These are phyloP conservation scores for Teunomyces panamensis DNA, from an alignment of 805 yeast genomes.

Conservation along the genomic window DNA sequence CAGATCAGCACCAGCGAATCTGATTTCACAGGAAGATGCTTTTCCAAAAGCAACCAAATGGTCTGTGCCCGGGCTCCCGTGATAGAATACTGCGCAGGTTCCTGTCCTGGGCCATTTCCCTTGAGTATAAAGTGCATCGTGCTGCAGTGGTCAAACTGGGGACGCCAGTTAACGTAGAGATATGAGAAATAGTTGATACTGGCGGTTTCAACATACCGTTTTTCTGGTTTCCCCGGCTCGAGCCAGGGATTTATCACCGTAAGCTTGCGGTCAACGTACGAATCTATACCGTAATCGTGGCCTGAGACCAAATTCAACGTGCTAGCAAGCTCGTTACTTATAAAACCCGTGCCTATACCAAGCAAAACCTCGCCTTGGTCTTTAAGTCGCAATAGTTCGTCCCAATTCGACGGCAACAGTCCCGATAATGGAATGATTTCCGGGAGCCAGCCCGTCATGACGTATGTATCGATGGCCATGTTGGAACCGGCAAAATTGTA, in stretches of 20 bases:
- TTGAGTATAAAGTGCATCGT: constrained; percentile 16
- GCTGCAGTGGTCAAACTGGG: constrained; percentile 18
- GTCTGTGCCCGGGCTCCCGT: constrained; percentile 19
- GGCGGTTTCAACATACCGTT: constrained; percentile 16
- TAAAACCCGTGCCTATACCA: constrained; percentile 67
- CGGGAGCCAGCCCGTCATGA: constrained; percentile 73
- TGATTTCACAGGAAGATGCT: constrained; percentile 32
- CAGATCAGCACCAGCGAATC: constrained; percentile 10
- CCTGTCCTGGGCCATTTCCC: constrained; percentile 16
- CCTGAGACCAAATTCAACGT: constrained; percentile 43
- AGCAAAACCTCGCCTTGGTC: constrained; percentile 39
- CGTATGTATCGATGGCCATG: constrained; percentile 64
- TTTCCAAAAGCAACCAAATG: constrained; percentile 50
- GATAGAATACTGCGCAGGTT: constrained; percentile 45
- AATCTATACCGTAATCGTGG: constrained; percentile 67
- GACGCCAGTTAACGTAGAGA: constrained; percentile 69
- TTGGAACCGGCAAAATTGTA: constrained; percentile 73
- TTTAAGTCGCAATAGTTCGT: constrained; percentile 23
- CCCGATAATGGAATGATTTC: constrained; percentile 40
- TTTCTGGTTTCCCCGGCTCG: constrained; percentile 12
- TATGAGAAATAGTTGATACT: constrained; percentile 39
- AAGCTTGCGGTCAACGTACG: constrained; percentile 14
- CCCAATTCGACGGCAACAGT: background rate
- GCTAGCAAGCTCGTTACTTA: constrained; percentile 31
- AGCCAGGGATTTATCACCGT: constrained; percentile 37